These are phyloP conservation scores for Penicilliopsis zonata DNA, from an alignment of 495 filamentous ascomycete species.

Conservation along the genomic window DNA sequence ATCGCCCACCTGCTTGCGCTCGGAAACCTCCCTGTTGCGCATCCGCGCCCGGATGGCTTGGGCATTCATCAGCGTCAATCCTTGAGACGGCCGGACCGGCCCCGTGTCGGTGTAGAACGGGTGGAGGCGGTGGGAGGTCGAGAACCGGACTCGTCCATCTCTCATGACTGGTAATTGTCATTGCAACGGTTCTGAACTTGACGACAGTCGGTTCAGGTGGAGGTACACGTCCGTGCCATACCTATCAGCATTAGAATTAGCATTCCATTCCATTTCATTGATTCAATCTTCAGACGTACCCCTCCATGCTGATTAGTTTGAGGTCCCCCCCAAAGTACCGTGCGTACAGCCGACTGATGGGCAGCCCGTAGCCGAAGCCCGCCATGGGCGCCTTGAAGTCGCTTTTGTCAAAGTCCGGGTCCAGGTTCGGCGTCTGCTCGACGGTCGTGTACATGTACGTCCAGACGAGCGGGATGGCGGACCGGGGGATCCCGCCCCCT, in stretches of 20 bases:
- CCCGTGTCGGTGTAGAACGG: constrained; percentile 27
- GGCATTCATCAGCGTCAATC: constrained; percentile 70
- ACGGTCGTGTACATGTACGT: constrained; percentile 99
- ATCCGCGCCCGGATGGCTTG: constrained; percentile 40
- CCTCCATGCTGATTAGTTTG: constrained; percentile 98
- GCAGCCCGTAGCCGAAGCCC: constrained; percentile 91
- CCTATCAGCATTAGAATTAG: constrained; percentile 1
- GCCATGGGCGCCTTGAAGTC: constrained; percentile 99
- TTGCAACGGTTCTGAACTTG: constrained; percentile 92
- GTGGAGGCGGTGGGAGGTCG: constrained; percentile 34
- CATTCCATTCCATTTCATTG: not conserved
- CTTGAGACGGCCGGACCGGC: constrained; percentile 49
- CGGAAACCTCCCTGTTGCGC: constrained; percentile 59
- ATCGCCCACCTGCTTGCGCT: constrained; percentile 80
- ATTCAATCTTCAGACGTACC: constrained; percentile 50
- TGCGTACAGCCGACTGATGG: constrained; percentile 87
- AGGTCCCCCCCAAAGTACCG: constrained; percentile 95
- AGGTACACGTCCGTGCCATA: constrained; percentile 99
- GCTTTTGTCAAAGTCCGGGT: constrained; percentile 97
- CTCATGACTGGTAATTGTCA: constrained; percentile 98
- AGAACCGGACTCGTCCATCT: constrained; percentile 44
- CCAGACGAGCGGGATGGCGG: constrained; percentile 90
- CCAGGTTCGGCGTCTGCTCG: constrained; percentile 84
- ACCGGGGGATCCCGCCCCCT: constrained; percentile 86
- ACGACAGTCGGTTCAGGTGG: constrained; percentile 88